phyloP scores from a whole-genome alignment of 192 early-diverging fungal species.

The Mortierella alpina region DNA sequence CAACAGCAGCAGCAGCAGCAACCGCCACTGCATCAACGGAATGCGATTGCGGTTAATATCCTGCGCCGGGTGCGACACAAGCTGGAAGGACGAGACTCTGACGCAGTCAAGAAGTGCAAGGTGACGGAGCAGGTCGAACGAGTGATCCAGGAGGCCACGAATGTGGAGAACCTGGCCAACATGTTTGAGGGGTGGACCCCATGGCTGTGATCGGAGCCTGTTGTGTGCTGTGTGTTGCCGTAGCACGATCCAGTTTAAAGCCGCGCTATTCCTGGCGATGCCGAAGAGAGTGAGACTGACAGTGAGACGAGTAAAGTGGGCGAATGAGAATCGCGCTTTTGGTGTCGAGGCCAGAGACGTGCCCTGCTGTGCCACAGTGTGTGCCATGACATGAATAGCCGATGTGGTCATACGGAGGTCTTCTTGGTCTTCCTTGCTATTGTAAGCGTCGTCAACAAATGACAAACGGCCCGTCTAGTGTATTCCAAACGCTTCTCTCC shows the following conservation, averaged over 20 bases:
- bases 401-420: too few species aligned
- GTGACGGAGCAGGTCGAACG: constrained; percentile 75
- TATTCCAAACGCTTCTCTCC: too few species aligned
- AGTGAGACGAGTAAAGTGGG: constrained; percentile 2
- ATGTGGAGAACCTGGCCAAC: constrained; percentile 72
- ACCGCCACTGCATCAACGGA: constrained; percentile 56
- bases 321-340: too few species aligned
- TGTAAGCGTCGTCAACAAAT: too few species aligned
- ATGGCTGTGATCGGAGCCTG: constrained; percentile 71
- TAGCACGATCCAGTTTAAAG: too few species aligned
- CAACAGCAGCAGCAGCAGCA: constrained; percentile 25
- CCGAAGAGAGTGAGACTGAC: not conserved
- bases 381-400: too few species aligned
- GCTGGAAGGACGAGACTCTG: constrained; percentile 73
- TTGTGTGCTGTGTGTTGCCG: too few species aligned
- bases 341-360: too few species aligned
- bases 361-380: too few species aligned
- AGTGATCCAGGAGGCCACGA: constrained; percentile 75
- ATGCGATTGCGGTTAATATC: constrained; percentile 72
- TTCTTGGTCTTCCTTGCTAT: too few species aligned
- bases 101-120: constrained; percentile 58
- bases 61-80: constrained; percentile 71
- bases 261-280: too few species aligned
- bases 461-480: too few species aligned
- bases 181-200: constrained; percentile 94